Conservation (phyloP, 768 basidiomycete species). For the Lyophyllum decastes region DNA sequence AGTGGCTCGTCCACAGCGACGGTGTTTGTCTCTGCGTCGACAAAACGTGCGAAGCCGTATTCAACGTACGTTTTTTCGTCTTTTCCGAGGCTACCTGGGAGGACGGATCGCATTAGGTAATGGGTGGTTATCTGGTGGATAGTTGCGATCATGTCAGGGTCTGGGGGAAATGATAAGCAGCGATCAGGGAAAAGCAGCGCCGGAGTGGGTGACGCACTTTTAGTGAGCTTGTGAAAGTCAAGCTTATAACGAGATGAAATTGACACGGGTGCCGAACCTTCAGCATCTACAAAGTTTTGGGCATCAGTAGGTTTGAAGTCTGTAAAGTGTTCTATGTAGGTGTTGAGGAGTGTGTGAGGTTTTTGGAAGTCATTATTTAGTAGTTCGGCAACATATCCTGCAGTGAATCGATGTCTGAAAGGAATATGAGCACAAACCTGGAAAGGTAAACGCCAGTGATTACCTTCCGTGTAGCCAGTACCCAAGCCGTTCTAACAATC, state of each 20-base stretch:
- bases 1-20: constrained; percentile 46
- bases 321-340: constrained; percentile 42
- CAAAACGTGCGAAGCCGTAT: constrained; percentile 47
- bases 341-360: constrained; percentile 42
- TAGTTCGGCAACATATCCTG: constrained; percentile 43
- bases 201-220: constrained; percentile 28
- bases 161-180: constrained; percentile 17
- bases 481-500: constrained; percentile 39
- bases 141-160: constrained; percentile 36
- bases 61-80: constrained; percentile 43
- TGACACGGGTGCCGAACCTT: constrained; percentile 27
- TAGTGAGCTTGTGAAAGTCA: constrained; percentile 43
- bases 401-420: constrained; percentile 45
- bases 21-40: constrained; percentile 36
- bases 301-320: constrained; percentile 41
- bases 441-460: neutral
- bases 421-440: neutral
- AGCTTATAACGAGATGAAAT: constrained; percentile 38
- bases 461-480: constrained; percentile 50
- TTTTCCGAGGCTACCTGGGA: constrained; percentile 35
- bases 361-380: constrained; percentile 36
- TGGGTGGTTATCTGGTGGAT: constrained; percentile 39
- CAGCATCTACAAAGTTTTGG: constrained; percentile 26
- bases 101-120: constrained; percentile 42
- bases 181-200: neutral